Evolutionary conservation across 441 rosid genomes (phyloP), one percentile per base, ranked within the genome.

Genomic region (Macaranga tanarius): DNA sequence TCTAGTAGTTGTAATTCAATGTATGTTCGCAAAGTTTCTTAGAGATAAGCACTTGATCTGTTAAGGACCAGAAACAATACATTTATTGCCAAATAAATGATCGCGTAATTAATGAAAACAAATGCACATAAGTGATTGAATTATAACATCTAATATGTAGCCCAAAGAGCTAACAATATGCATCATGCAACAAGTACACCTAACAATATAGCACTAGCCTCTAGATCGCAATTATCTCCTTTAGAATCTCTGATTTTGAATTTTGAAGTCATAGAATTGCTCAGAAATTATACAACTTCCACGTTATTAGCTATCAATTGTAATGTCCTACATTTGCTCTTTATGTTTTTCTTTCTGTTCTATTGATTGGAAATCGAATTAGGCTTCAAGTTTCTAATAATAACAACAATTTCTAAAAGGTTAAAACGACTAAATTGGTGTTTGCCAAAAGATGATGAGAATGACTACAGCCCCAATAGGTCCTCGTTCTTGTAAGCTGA

Each of bases 371-470:
- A 52, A 34, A 38, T 62, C 16, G 34, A 52, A n/a, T 34, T 4
- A 12, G 15, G 22, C 47, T 12, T 34, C 38, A 48, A 51, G 20
- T 71, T 25, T 19, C 50, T n/a, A n/a, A n/a, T n/a, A n/a, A n/a
- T n/a, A n/a, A n/a, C n/a, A n/a, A n/a, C n/a, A n/a, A n/a, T n/a
- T n/a, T n/a, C n/a, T n/a, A n/a, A n/a, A n/a, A n/a, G n/a, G n/a
- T n/a, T n/a, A n/a, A n/a, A n/a, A n/a, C n/a, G n/a, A 31, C 10
- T 28, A 55, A 22, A 66, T 26, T 45, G 65, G 25, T 57, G 5
- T 70, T 50, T 50, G 62, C n/a, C 38, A 34, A 50, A 72, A 72
- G 44, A 61, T 71, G 38, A n/a, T 71, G 22, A 62, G 19, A 72
- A 16, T 38, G 23, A 25, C 52, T 54, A 1, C 51, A 25, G n/a